Base-by-base conservation (phyloP, 2,329 filamentous ascomycete genomes). In the Ophiognomonia clavigignenti-juglandacearum region DNA sequence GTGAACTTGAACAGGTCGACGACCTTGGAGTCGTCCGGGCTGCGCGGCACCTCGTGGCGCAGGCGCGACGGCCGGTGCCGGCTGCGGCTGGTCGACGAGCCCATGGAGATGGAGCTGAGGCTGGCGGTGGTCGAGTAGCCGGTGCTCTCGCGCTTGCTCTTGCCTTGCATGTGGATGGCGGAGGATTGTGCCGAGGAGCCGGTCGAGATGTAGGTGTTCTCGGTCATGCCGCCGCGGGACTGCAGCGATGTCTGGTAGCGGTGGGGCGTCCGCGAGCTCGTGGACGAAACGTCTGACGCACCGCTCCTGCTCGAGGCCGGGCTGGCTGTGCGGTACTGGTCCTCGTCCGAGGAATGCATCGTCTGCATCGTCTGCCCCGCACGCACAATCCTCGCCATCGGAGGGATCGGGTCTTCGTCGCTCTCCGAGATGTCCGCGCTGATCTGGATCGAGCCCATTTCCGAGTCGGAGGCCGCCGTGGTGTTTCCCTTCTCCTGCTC, bases 1-100 rank as follows among this genome's bases (percentile, higher is more conserved):
- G 86, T 92, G 59, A 84, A 92, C 26, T 90, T 89, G 69, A 97
- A 96, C 1, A 97, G 71, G 54, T 96, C 91, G 48, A 85, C 70
- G 4, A 85, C 73, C 51, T 80, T 81, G 53, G 77, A 75, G 9
- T 91, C 86, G 24, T 88, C 80, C 1, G 90, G 88, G 56, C 87
- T 95, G 27, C 82, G 78, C 1, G 89, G 73, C 2, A 95, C 77
- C 61, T 96, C 89, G 56, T 95, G 83, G 23, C 88, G 81, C 39
- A 96, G 69, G 19, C 84, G 78, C 14, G 91, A 96, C 1, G 82
- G 77, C 56, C 65, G 67, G 38, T 71, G 65, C 14, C 64, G 68
- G 39, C 65, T 68, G 26, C 66, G 64, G 43, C 64, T 59, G 44
- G 60, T 66, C 14, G 73, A 73, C 31, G 77, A 77, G 26, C 75